Conservation (phyloP, 768 basidiomycete species). For the Sarcodon aspratus region DNA sequence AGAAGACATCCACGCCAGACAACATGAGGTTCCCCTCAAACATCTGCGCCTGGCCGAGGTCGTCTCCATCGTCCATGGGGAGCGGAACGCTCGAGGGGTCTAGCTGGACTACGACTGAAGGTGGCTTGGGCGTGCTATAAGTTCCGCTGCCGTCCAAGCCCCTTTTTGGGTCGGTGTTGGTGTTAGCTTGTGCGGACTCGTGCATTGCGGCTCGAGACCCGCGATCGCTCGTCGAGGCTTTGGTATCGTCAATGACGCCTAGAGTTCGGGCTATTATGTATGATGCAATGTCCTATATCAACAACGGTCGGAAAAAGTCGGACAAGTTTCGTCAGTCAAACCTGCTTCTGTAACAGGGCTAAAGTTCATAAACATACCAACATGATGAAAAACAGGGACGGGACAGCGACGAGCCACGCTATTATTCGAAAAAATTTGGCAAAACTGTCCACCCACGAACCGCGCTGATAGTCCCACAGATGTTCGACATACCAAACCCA, state of each 20-base stretch:
- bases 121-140: neutral
- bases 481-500: conserved; percentile 54
- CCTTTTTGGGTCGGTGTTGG: conserved; percentile 1
- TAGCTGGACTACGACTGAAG: neutral
- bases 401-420: conserved; percentile 36
- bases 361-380: conserved; percentile 34
- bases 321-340: conserved; percentile 2
- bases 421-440: conserved; percentile 57
- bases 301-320: conserved; percentile 1
- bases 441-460: conserved; percentile 56
- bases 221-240: conserved; percentile 57
- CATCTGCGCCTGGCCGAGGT: neutral
- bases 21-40: conserved; percentile 27
- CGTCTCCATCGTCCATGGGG: conserved; percentile 2
- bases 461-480: conserved; percentile 50
- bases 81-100: neutral
- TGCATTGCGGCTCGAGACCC: conserved; percentile 13
- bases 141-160: neutral
- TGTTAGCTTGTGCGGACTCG: conserved; percentile 5
- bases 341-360: neutral
- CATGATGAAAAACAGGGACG: conserved; percentile 50
- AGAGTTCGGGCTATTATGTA: conserved; percentile 78
- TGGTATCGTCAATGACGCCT: conserved; percentile 64
- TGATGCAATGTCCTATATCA: conserved; percentile 59
- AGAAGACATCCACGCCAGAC: conserved; percentile 69